Base-by-base conservation (phyloP, 2,329 filamentous ascomycete species). In the Metarhizium robertsii region DNA sequence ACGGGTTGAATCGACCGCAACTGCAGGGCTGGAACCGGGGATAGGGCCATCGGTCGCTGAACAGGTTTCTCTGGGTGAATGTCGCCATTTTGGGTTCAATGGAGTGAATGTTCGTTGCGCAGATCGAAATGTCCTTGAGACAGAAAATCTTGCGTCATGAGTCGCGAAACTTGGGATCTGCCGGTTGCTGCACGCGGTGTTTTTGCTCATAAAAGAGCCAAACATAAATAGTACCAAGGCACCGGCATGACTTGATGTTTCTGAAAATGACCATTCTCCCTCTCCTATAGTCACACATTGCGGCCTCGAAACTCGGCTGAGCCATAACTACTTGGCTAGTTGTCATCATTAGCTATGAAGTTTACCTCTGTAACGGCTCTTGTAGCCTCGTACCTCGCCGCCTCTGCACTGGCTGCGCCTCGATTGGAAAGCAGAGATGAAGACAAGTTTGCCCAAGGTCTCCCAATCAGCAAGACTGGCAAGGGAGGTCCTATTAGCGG, bases 401-500 rank as follows among this genome's bases (percentile, higher is more conserved):
- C 54, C 7, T 36, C 32, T 8, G 61, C 52, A 6, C 47, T 62
- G 7, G 61, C 60, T 6, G 64, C 62, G 3, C 64, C 64, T 25
- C 55, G 55, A 11, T 29, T 59, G 30, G 42, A 59, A 14, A 57
- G 59, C n/a, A 62, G 62, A 25, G 62, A 59, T 46, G 63, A 63
- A 8, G 60, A 59, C 38, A 61, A 64, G 49, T 82, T 81, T 61
- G 63, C 66, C 10, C 64, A 80, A 47, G 81, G 81, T 6, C 73
- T 85, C 58, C 81, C 83, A 8, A 77, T 79, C 59, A 78, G 80
- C 62, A 75, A 70, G 32, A 75, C 75, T 32, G 80, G 80, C 42
- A 85, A 81, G 62, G 83, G 84, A 2, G 81, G 71, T 18, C 77
- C 77, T 0, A 73, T 87, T 30, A 63, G 79, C 40, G 83, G 84